phyloP scores from a whole-genome alignment of 1,284 basidiomycete genomes.

The Ustilago shanxiensis region DNA sequence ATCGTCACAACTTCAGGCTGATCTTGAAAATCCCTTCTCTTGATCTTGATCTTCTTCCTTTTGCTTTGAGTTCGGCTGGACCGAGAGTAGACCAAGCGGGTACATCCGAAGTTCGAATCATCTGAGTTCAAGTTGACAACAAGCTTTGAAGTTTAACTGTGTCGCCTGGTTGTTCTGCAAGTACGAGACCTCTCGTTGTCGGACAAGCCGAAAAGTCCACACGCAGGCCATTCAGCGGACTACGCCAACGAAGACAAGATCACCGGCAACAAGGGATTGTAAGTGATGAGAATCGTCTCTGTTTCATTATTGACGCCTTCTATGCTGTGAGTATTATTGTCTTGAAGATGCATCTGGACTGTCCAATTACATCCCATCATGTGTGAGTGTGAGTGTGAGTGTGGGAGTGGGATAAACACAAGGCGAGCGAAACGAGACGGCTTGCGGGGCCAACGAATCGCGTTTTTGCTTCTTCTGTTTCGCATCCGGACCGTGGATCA shows the following conservation, averaged over 20 bases:
- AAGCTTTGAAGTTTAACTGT: background rate
- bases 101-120: background rate
- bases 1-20: constrained; percentile 2
- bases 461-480: background rate
- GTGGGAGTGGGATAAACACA: background rate
- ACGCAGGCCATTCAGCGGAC: background rate
- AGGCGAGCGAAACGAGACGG: too few relatives aligned
- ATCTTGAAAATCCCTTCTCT: background rate
- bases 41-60: background rate
- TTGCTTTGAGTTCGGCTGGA: background rate
- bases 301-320: background rate
- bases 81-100: background rate
- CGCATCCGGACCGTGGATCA: constrained; percentile 5
- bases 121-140: too few relatives aligned
- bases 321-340: background rate
- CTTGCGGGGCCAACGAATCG: constrained; percentile 2
- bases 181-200: background rate
- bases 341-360: background rate
- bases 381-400: background rate
- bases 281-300: background rate
- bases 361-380: background rate
- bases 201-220: background rate
- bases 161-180: too few relatives aligned
- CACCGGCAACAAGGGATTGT: background rate
- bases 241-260: background rate